Base-by-base conservation (phyloP, 768 basidiomycete genomes). In the Coprinopsis sp. region DNA sequence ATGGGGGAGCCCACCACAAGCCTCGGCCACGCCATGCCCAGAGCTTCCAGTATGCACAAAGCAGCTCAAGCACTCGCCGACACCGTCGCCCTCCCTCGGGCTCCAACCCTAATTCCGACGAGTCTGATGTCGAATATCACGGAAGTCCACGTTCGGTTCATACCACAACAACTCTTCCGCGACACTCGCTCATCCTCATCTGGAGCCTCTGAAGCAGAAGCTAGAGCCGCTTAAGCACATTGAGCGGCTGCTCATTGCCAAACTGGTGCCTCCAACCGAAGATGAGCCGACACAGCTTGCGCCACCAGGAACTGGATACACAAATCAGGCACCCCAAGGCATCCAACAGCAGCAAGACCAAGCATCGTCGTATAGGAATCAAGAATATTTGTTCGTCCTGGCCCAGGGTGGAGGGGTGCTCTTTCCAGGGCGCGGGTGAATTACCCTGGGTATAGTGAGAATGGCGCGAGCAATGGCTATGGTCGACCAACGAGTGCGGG, bases 191-290 rank as follows among this genome's bases (percentile, higher is more conserved):
- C 52, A 57, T 46, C 44, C 62, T 10, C 63, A 68, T 0, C 67
- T 87, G 31, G 78, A 84, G 34, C 73, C 78, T 5, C 68, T 89
- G 40, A 76, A 74, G 54, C 59, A 74, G 59, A 81, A 81, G 24
- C 74, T 90, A 12, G 68, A 72, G 1, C 85, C 87, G 3, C 77
- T 91, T 30, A 73, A 70, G 6, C 85, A 84, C 57, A 72, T 87
- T 36, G 88, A 90, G 56, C 70, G 77, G 0, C 71, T 84, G 7
- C 74, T 90, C 42, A 75, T 88, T 30, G 78, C 82, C 7, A 82
- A 76, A 53, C 74, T 91, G 12, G 79, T 87, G 0, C 84, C 84
- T 1, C 72, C 74, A 10, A 77, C 76, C 59, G 86, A 87, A 58
- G 78, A 82, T 38, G 78, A 76, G 54, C 70, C 78, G 2, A 66